phyloP scores from a whole-genome alignment of 2,329 filamentous ascomycete genomes.

The Beauveria varroae region DNA sequence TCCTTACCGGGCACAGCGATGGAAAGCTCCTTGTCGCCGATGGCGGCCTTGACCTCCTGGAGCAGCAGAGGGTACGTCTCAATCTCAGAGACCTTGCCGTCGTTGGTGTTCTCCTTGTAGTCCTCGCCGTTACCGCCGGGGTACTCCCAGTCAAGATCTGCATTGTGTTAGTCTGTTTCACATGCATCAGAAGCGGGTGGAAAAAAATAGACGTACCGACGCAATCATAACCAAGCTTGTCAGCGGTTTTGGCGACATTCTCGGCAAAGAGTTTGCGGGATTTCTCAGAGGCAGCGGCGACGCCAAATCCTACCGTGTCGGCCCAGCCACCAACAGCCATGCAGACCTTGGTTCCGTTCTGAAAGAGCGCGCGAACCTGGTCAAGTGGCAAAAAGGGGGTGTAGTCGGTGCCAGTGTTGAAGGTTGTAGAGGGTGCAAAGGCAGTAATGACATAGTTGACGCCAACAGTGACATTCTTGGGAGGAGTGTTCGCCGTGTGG shows the following conservation, averaged over 20 bases:
- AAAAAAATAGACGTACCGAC: slow-evolving; percentile 30
- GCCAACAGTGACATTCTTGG: slow-evolving; percentile 29
- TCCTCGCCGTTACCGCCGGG: slow-evolving; percentile 59
- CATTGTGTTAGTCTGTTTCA: slow-evolving; percentile 3
- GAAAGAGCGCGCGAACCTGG: slow-evolving; percentile 44
- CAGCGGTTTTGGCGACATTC: slow-evolving; percentile 48
- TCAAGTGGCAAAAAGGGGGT: slow-evolving; percentile 46
- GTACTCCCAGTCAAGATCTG: slow-evolving; percentile 63
- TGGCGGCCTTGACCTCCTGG: slow-evolving; percentile 45
- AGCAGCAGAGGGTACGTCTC: slow-evolving; percentile 55
- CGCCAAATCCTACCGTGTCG: slow-evolving; percentile 48
- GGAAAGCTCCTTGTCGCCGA: slow-evolving; percentile 56
- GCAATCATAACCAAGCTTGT: slow-evolving; percentile 52
- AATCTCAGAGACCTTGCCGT: slow-evolving; percentile 51
- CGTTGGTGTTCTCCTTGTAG: slow-evolving; percentile 56
- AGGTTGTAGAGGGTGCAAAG: slow-evolving; percentile 44
- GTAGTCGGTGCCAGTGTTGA: slow-evolving; percentile 37
- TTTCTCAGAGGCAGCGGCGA: slow-evolving; percentile 37
- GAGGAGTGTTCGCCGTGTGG: slow-evolving; percentile 29
- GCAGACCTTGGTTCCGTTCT: slow-evolving; percentile 48
- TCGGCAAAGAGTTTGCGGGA: slow-evolving; percentile 46
- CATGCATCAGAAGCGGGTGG: neutral
- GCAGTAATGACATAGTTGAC: slow-evolving; percentile 49
- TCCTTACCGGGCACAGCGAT: slow-evolving; percentile 58
- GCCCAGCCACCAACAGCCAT: slow-evolving; percentile 61